Conservation (phyloP, 225 moss, liverwort and hornwort genomes). For the Sphagnum tenellum region DNA sequence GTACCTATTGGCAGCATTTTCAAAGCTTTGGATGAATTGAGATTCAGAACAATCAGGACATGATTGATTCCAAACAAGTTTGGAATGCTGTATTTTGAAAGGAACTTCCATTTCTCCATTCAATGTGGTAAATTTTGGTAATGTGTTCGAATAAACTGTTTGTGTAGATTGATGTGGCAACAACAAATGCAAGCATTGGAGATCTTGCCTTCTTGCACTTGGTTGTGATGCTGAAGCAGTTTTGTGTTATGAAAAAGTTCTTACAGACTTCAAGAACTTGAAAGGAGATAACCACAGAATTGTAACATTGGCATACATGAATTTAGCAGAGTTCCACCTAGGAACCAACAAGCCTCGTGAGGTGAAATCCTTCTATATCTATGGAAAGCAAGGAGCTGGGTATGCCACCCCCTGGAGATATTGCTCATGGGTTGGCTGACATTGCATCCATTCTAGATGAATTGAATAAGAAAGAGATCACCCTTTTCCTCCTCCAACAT, state of each 20-base stretch:
- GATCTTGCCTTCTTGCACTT: conserved; percentile 59
- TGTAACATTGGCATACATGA: conserved; percentile 59
- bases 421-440: conserved; percentile 63
- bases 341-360: conserved; percentile 66
- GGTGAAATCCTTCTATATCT: conserved; percentile 61
- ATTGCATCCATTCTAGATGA: conserved; percentile 65
- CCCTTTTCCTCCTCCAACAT: conserved; percentile 50
- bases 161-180: conserved; percentile 65
- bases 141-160: not conserved
- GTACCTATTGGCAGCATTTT: too few relatives aligned
- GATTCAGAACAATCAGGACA: too few relatives aligned
- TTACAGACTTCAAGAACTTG: conserved; percentile 58
- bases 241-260: conserved; percentile 64
- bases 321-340: conserved; percentile 63
- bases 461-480: conserved; percentile 59
- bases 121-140: too few relatives aligned
- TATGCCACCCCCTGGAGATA: conserved; percentile 47
- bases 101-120: too few relatives aligned
- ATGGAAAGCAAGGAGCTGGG: conserved; percentile 51
- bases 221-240: conserved; percentile 77
- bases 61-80: conserved; percentile 2
- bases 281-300: conserved; percentile 57
- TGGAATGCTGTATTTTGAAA: too few relatives aligned
- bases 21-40: too few relatives aligned
- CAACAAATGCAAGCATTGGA: conserved; percentile 73